Evolutionary conservation across 495 filamentous ascomycete species (phyloP).

Genomic region (Podospora pseudopauciseta): DNA sequence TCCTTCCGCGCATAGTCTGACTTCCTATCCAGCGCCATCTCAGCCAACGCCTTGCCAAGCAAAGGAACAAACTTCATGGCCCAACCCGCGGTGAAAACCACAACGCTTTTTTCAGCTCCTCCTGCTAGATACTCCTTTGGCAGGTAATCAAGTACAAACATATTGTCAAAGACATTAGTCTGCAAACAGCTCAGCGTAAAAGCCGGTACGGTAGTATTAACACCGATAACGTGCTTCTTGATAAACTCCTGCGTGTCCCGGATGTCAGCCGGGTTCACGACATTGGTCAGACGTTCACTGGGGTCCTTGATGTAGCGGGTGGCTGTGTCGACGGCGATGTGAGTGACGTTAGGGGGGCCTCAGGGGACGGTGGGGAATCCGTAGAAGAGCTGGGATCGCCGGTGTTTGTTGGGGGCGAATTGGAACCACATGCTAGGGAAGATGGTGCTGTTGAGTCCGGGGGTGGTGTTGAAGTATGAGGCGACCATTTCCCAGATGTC

Average conservation of each 20-base stretch:
- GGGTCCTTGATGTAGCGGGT: slow-evolving; percentile 21
- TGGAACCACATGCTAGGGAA: slow-evolving; percentile 27
- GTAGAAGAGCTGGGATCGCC: slow-evolving; percentile 20
- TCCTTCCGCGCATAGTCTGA: slow-evolving; percentile 13
- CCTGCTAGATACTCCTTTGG: slow-evolving; percentile 16
- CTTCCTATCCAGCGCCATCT: slow-evolving; percentile 11
- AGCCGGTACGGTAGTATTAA: slow-evolving; percentile 18
- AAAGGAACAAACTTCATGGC: slow-evolving; percentile 19
- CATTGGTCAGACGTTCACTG: slow-evolving; percentile 10
- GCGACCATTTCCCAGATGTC: slow-evolving; percentile 24
- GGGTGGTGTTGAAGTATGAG: slow-evolving; percentile 21
- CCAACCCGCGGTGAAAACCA: slow-evolving; percentile 25
- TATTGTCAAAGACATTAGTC: slow-evolving; percentile 26
- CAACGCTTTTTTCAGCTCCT: slow-evolving; percentile 22
- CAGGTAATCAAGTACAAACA: slow-evolving; percentile 24
- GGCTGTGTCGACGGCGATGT: slow-evolving; percentile 23
- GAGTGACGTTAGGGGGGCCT: slow-evolving; percentile 20
- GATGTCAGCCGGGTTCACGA: slow-evolving; percentile 20
- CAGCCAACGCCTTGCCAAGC: slow-evolving; percentile 9
- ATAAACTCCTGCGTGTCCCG: slow-evolving; percentile 17
- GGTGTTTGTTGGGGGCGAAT: slow-evolving; percentile 17
- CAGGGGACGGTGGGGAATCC: slow-evolving; percentile 23
- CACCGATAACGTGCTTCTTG: slow-evolving; percentile 16
- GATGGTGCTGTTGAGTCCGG: slow-evolving; percentile 19
- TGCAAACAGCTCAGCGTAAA: slow-evolving; percentile 19